These are phyloP conservation scores for Teratosphaeria viscida DNA, from an alignment of 2,329 filamentous ascomycete genomes.

Conservation along the genomic window DNA sequence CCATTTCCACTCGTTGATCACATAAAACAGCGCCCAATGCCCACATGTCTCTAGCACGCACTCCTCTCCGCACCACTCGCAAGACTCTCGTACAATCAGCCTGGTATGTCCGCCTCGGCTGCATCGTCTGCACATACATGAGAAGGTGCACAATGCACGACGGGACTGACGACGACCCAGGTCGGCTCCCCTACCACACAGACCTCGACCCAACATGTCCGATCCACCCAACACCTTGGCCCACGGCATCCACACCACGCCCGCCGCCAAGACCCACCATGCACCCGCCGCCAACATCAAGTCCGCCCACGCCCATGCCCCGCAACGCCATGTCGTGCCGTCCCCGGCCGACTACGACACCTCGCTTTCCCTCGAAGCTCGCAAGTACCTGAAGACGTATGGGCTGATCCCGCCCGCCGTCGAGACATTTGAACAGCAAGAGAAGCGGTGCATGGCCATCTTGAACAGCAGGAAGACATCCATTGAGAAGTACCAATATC, in stretches of 20 bases:
- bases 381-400: constrained; percentile 42
- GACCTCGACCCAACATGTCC: background rate
- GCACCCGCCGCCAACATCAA: constrained; percentile 26
- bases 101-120: background rate
- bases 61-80: background rate
- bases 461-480: constrained; percentile 57
- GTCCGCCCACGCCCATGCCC: constrained; percentile 19
- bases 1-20: background rate
- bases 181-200: background rate
- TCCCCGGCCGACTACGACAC: constrained; percentile 36
- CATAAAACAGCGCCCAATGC: background rate
- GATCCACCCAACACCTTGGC: background rate
- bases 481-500: constrained; percentile 76
- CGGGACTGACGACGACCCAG: background rate
- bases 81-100: background rate
- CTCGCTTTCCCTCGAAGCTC: constrained; percentile 38
- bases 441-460: constrained; percentile 56
- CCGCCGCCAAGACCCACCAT: background rate
- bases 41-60: background rate
- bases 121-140: background rate
- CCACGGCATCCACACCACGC: background rate
- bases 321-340: constrained; percentile 17
- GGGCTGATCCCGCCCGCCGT: constrained; percentile 42
- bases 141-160: too few species aligned
- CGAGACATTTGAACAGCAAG: constrained; percentile 41